These are phyloP conservation scores for Geranomyces michiganensis DNA, from an alignment of 192 early-diverging fungal species.

Conservation along the genomic window DNA sequence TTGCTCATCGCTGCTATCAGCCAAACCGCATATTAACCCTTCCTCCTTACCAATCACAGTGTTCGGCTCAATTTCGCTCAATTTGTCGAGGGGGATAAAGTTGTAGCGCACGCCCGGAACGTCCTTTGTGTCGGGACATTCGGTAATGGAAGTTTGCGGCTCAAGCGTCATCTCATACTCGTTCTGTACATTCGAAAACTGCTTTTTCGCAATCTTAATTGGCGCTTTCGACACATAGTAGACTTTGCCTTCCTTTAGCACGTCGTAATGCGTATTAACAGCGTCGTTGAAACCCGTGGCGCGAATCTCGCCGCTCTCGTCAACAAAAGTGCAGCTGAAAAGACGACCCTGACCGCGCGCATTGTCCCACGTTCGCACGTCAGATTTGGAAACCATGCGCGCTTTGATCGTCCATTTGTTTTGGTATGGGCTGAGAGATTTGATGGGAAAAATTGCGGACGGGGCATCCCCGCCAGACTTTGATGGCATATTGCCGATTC, in stretches of 20 bases:
- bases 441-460: slow-evolving; percentile 62
- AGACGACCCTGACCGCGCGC: slow-evolving; percentile 76
- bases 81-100: slow-evolving; percentile 68
- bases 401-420: slow-evolving; percentile 96
- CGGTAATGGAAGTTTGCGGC: slow-evolving; percentile 62
- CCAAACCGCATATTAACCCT: neutral
- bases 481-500: slow-evolving; percentile 31
- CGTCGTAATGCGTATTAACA: slow-evolving; percentile 74
- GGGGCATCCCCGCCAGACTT: slow-evolving; percentile 21
- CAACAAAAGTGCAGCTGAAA: slow-evolving; percentile 86
- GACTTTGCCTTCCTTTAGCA: slow-evolving; percentile 73
- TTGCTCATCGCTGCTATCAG: too few relatives aligned
- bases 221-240: slow-evolving; percentile 83
- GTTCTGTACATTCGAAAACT: slow-evolving; percentile 79
- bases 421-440: slow-evolving; percentile 83
- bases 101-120: slow-evolving; percentile 65
- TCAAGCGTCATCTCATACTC: slow-evolving; percentile 93
- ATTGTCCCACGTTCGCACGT: slow-evolving; percentile 83
- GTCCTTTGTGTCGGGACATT: slow-evolving; percentile 54
- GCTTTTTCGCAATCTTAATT: slow-evolving; percentile 78
- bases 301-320: slow-evolving; percentile 90
- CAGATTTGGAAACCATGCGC: slow-evolving; percentile 81
- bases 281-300: slow-evolving; percentile 93
- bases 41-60: slow-evolving; percentile 55
- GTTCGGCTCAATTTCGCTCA: slow-evolving; percentile 74